Base-by-base conservation (phyloP, 441 rosid genomes). In the Lepidium campestre region DNA sequence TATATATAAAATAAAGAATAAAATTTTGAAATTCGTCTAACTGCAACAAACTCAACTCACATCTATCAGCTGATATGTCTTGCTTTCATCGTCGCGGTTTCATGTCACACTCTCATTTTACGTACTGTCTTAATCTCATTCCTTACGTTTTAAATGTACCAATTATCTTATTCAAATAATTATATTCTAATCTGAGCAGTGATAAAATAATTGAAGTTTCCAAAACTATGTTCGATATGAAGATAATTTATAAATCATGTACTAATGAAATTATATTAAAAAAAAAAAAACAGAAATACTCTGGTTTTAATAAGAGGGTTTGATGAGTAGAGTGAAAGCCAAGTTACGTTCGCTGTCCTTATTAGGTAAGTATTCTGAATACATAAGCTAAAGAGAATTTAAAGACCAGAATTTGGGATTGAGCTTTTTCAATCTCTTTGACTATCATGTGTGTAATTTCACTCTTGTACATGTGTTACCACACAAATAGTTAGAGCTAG, bases 31-130 rank as follows among this genome's bases (percentile, higher is more conserved):
- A 34, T 34, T 65, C 37, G 6, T 59, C 11, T 3, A 18, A 9
- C 18, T 50, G 25, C 67, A 72, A 42, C 76, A 25, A 66, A 72
- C 71, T 71, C 55, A 29, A 39, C 40, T 37, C 44, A 62, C 44
- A 62, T 25, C 20, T 20, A 63, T 63, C 36, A 32, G 65, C 40
- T 64, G 13, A n/a, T 34, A 40, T 34, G 71, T 58, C 67, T 58
- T 49, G 8, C 56, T 72, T 58, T 65, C 72, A 25, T 27, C 62
- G 42, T 71, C 70, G 75, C 75, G 54, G 75, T 32, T 64, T 71
- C 22, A 3, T 7, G 29, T 58, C 22, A 48, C 22, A 48, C n/a
- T 32, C 25, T 45, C 69, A 10, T 18, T 36, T 63, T 57, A 57
- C 34, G 8, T 29, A 46, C 57, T 62, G 29, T 55, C 57, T 17